Percentiles rank a stretch among this genome's conserved stretches.
phyloP scores from a whole-genome alignment of 2,329 filamentous ascomycete species.

The Claviceps citrina region DNA sequence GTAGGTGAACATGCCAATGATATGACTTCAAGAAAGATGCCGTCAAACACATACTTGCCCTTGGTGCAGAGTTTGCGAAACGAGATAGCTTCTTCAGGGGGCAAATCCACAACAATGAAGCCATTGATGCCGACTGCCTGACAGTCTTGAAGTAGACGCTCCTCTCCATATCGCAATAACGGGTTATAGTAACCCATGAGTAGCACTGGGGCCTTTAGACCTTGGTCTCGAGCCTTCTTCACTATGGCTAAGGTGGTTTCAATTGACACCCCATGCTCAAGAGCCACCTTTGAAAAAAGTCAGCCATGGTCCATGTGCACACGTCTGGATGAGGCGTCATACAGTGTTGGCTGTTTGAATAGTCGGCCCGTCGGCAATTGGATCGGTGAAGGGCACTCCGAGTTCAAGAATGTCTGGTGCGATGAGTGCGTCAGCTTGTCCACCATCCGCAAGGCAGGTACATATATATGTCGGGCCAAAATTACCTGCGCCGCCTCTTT shows the following conservation, averaged over 20 bases:
- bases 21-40: not conserved
- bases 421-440: not conserved
- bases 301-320: conserved; percentile 1
- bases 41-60: conserved; percentile 42
- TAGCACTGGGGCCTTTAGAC: conserved; percentile 68
- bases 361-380: conserved; percentile 91
- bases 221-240: conserved; percentile 58
- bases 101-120: conserved; percentile 91
- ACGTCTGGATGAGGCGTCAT: conserved; percentile 17
- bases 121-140: conserved; percentile 77
- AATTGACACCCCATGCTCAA: conserved; percentile 79
- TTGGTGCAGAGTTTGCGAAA: conserved; percentile 75
- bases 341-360: conserved; percentile 90
- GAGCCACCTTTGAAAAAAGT: conserved; percentile 42
- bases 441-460: not conserved
- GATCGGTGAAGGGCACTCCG: conserved; percentile 91
- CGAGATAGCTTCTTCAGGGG: conserved; percentile 84
- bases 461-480: conserved; percentile 11
- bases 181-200: conserved; percentile 99
- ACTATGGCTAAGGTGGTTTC: conserved; percentile 69
- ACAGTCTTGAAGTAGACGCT: conserved; percentile 71
- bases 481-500: conserved; percentile 79
- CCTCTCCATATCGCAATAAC: conserved; percentile 83
- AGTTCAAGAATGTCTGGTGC: conserved; percentile 73
- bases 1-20: not conserved